These are phyloP conservation scores for Aspergillus sergii DNA, from an alignment of 2,329 filamentous ascomycete species.

Conservation along the genomic window DNA sequence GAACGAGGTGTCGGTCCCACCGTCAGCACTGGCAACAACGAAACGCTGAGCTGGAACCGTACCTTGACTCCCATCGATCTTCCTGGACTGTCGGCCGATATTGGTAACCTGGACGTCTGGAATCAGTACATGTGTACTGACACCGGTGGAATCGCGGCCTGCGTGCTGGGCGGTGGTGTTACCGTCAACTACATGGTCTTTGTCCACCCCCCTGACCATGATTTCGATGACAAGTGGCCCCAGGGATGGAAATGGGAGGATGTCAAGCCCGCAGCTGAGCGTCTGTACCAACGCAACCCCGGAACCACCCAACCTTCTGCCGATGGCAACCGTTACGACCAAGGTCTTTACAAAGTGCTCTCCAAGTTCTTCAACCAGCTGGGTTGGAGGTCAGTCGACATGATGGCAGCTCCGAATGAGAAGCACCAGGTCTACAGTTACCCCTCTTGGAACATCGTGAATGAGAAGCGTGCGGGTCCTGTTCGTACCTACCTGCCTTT, in stretches of 20 bases:
- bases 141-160: slow-evolving; percentile 26
- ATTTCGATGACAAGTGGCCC: slow-evolving; percentile 75
- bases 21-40: slow-evolving; percentile 26
- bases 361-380: slow-evolving; percentile 58
- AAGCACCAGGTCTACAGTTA: slow-evolving; percentile 68
- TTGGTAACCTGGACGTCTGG: slow-evolving; percentile 24
- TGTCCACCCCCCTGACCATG: slow-evolving; percentile 55
- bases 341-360: slow-evolving; percentile 66
- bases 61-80: slow-evolving; percentile 29
- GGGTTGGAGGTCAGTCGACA: slow-evolving; percentile 64
- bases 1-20: slow-evolving; percentile 27
- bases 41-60: slow-evolving; percentile 27
- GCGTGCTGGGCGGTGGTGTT: slow-evolving; percentile 31
- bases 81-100: slow-evolving; percentile 29
- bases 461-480: slow-evolving; percentile 68
- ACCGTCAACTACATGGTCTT: slow-evolving; percentile 35
- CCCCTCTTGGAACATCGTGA: slow-evolving; percentile 66
- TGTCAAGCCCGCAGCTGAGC: slow-evolving; percentile 60
- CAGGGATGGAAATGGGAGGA: slow-evolving; percentile 68
- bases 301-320: slow-evolving; percentile 67
- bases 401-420: slow-evolving; percentile 59
- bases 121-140: slow-evolving; percentile 26
- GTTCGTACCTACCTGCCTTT: slow-evolving; percentile 70
- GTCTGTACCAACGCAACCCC: slow-evolving; percentile 69
- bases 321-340: slow-evolving; percentile 67